phyloP scores from a whole-genome alignment of 2,329 filamentous ascomycete species.

The Pezicula rhizophila region DNA sequence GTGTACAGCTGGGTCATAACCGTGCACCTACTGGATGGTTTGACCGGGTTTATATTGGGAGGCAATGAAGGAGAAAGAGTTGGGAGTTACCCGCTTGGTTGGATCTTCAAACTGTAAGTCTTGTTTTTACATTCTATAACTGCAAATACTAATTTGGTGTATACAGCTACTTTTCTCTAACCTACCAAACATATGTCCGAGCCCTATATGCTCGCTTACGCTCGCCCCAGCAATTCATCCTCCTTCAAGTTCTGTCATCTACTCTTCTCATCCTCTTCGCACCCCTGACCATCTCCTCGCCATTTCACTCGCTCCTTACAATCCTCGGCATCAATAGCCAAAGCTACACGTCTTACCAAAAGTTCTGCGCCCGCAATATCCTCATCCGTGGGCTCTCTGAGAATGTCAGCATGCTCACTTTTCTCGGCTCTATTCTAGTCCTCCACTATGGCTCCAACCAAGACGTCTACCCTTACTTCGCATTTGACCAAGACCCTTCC shows the following conservation, averaged over 20 bases:
- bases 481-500: conserved; percentile 43
- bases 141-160: not conserved
- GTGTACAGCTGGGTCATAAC: conserved; percentile 66
- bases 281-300: conserved; percentile 56
- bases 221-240: conserved; percentile 58
- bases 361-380: conserved; percentile 59
- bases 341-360: conserved; percentile 58
- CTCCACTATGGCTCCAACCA: conserved; percentile 63
- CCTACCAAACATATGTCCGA: conserved; percentile 66
- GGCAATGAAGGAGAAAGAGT: conserved; percentile 61
- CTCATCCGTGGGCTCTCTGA: conserved; percentile 63
- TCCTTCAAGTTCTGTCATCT: conserved; percentile 59
- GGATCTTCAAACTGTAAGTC: conserved; percentile 63
- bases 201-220: conserved; percentile 63
- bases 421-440: conserved; percentile 59
- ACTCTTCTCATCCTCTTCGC: conserved; percentile 57
- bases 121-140: not conserved
- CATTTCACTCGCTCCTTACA: conserved; percentile 49
- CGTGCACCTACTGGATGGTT: conserved; percentile 56
- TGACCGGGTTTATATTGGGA: conserved; percentile 62
- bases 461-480: conserved; percentile 64
- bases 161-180: conserved; percentile 54
- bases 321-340: conserved; percentile 51
- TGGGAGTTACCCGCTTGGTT: conserved; percentile 63
- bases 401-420: conserved; percentile 63